Percentiles rank a stretch among this genome's conserved stretches.
These are phyloP conservation scores for Talaromyces trachyspermus DNA, from an alignment of 495 filamentous ascomycete species.

Conservation along the genomic window DNA sequence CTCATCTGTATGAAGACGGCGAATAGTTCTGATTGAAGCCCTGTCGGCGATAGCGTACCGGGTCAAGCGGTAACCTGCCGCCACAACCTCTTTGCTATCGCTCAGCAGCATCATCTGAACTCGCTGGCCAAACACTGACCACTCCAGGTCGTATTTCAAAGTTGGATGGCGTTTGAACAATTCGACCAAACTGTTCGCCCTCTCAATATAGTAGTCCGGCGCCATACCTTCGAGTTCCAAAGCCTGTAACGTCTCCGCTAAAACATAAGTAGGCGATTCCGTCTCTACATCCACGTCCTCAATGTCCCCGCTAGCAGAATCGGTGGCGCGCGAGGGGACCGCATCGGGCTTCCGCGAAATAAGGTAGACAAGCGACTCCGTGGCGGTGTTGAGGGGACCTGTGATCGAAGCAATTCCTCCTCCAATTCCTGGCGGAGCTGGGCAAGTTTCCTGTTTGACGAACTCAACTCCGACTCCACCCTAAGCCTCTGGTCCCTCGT, in stretches of 20 bases:
- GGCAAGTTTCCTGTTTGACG: constrained; percentile 83
- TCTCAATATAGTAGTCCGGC: constrained; percentile 88
- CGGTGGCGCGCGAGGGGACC: constrained; percentile 55
- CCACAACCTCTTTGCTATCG: constrained; percentile 90
- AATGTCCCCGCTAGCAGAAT: constrained; percentile 23
- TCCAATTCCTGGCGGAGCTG: constrained; percentile 74
- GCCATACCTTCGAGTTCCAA: constrained; percentile 80
- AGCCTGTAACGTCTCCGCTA: constrained; percentile 80
- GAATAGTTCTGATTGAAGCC: constrained; percentile 79
- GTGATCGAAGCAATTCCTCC: constrained; percentile 56
- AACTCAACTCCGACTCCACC: constrained; percentile 85
- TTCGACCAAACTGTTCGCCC: constrained; percentile 84
- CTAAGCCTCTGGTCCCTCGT: constrained; percentile 80
- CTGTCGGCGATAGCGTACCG: constrained; percentile 92
- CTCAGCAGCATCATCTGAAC: constrained; percentile 94
- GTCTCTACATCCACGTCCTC: constrained; percentile 53
- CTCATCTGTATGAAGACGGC: constrained; percentile 81
- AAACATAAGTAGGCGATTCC: constrained; percentile 84
- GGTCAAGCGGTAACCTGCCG: constrained; percentile 86
- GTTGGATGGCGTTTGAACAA: constrained; percentile 89
- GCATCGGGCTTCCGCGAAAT: constrained; percentile 56
- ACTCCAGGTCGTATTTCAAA: constrained; percentile 90
- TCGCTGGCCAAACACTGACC: constrained; percentile 86
- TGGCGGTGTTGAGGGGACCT: constrained; percentile 61
- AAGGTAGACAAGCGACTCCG: constrained; percentile 61